Evolutionary conservation across 1,139 yeast species (phyloP), one percentile per base, ranked within the genome.

Genomic region (Eremothecium sinecaudum): DNA sequence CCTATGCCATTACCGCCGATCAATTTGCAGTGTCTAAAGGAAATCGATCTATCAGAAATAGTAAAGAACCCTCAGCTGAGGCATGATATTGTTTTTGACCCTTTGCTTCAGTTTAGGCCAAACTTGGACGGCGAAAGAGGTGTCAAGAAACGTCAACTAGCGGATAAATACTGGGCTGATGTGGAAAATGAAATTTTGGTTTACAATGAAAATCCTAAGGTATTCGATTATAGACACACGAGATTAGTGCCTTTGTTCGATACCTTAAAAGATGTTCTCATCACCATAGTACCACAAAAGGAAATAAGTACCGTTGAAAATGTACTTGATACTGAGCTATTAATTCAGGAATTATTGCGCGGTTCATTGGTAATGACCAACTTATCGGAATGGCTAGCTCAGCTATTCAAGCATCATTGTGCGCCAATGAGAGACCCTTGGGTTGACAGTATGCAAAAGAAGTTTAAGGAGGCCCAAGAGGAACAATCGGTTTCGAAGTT

Each of bases 341-440:
- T 83, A 32, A 65, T 80, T 34, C 94, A 83, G 58, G 94, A 83
- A 56, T 62, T 86, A 37, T 63, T 71, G 31, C 78, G 75, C 46
- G 76, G 58, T 9, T 53, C 59, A 1, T 37, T 53, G 11, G 45
- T 47, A 11, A 48, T 53, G 51, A 39, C 55, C 4, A 53, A 42
- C 23, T 42, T 56, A 15, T 44, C 58, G 2, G 54, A 51, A 23
- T 56, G 59, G 60, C 35, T 56, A 31, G 53, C 60, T 2, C 53
- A 49, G 27, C 30, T 56, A 10, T 56, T 56, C 35, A 56, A 56
- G 34, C 56, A 53, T 26, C 60, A 51, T 33, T 86, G 96, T 62
- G 95, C 96, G 8, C 97, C 97, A 40, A 84, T 84, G 94, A 71
- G 97, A 50, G 95, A 84, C 59, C 65, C 73, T 31, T 79, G 93